Evolutionary conservation across 2,329 filamentous ascomycete genomes (phyloP), one percentile per base, ranked within the genome.

Genomic region (Pezicula radicicola): DNA sequence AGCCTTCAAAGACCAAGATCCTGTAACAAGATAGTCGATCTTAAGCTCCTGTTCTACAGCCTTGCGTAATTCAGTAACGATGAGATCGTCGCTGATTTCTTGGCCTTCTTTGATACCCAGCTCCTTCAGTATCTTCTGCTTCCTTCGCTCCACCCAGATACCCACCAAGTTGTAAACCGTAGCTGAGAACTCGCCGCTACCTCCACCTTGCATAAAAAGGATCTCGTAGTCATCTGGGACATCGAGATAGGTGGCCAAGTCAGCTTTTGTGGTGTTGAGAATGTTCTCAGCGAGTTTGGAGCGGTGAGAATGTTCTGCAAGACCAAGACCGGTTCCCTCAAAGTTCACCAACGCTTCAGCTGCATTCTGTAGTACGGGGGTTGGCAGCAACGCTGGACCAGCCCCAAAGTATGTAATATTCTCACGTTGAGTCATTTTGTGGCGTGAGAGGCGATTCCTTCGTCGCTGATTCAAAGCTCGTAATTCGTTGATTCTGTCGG

Each of bases 291-390:
- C 93, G 42, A 89, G 80, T 55, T 82, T 77, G 13, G 89, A 95
- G 58, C 93, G 89, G 70, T 97, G 93, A 9, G 88, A 93, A 68
- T 95, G 90, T 72, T 97, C 93, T 57, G 89, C 90, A 41, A 97
- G 80, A 48, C 91, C 91, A 50, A 97, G 79, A 52, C 93, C 93
- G 37, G 84, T 89, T 68, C 82, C 77, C 44, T 93, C 77, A 75
- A 84, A 96, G 76, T 97, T 88, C 58, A 96, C 71, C 4, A 97
- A 84, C 1, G 89, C 88, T 66, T 83, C 70, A 1, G 91, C 84
- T 47, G 90, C 91, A 42, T 77, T 78, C 69, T 94, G 84, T 46
- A 97, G 81, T 19, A 97, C 89, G 4, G 82, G 73, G 12, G 89
- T 95, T 21, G 92, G 92, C 16, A 97, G 79, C 30, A 84, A 77